phyloP scores from a whole-genome alignment of 2,329 filamentous ascomycete genomes.

The Hortaea werneckii region DNA sequence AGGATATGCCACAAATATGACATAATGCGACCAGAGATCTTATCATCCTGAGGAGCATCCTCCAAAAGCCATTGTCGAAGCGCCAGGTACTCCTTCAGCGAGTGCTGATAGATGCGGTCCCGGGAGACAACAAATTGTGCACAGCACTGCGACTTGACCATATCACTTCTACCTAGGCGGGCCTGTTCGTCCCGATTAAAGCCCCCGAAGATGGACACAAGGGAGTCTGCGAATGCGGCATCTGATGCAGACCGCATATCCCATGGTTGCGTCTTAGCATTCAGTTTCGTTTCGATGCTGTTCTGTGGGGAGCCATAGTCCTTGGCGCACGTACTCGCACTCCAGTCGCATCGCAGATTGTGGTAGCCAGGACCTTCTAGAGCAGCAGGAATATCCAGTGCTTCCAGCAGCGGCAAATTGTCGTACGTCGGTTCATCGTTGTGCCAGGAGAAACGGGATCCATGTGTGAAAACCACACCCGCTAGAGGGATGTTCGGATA shows the following conservation, averaged over 20 bases:
- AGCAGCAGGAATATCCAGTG: slow-evolving; percentile 31
- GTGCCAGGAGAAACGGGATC: slow-evolving; percentile 47
- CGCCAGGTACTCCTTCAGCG: slow-evolving; percentile 40
- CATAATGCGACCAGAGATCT: slow-evolving; percentile 32
- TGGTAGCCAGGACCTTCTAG: slow-evolving; percentile 34
- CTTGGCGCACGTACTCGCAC: slow-evolving; percentile 32
- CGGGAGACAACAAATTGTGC: slow-evolving; percentile 46
- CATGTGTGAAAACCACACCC: slow-evolving; percentile 48
- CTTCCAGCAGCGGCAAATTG: slow-evolving; percentile 31
- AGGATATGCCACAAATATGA: slow-evolving; percentile 43
- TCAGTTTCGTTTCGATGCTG: slow-evolving; percentile 29
- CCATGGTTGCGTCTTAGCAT: slow-evolving; percentile 33
- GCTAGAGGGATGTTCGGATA: slow-evolving; percentile 46
- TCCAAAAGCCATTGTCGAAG: slow-evolving; percentile 45
- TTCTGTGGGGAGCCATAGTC: slow-evolving; percentile 26
- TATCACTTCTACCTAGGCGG: slow-evolving; percentile 31
- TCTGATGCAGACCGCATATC: slow-evolving; percentile 24
- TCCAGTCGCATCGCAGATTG: slow-evolving; percentile 44
- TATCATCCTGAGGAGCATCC: slow-evolving; percentile 33
- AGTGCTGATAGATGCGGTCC: slow-evolving; percentile 39
- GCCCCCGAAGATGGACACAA: slow-evolving; percentile 11
- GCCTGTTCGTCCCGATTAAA: slow-evolving; percentile 26
- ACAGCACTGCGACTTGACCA: slow-evolving; percentile 34
- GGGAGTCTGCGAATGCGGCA: slow-evolving; percentile 11
- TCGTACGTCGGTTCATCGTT: slow-evolving; percentile 43